A percentile compares a stretch with the other conserved stretches of the same genome.
These are phyloP conservation scores for Aphanomyces invadans DNA, from an alignment of 352 stramenopile species.

Conservation along the genomic window DNA sequence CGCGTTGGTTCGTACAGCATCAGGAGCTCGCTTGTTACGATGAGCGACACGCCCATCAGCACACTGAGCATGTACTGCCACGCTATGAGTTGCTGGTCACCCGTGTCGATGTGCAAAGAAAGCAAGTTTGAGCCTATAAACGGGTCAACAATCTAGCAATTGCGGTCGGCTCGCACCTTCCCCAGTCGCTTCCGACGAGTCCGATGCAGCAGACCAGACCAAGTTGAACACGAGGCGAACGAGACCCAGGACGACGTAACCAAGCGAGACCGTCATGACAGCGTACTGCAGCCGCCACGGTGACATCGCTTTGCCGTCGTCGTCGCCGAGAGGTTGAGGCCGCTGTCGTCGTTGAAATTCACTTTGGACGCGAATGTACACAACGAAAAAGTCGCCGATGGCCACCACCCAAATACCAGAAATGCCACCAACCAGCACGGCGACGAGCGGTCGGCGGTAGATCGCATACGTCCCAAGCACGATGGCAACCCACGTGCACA, in stretches of 20 bases:
- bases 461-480: slow-evolving; percentile 62
- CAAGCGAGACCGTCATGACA: slow-evolving; percentile 54
- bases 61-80: slow-evolving; percentile 67
- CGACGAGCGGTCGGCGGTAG: slow-evolving; percentile 40
- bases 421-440: slow-evolving; percentile 37
- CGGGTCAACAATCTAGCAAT: too few species aligned
- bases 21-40: slow-evolving; percentile 68
- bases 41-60: slow-evolving; percentile 61
- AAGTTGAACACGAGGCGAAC: slow-evolving; percentile 41
- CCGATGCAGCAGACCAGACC: slow-evolving; percentile 29
- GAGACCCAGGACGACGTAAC: slow-evolving; percentile 53
- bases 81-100: slow-evolving; percentile 31
- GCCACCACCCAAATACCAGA: slow-evolving; percentile 38
- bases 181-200: too few species aligned
- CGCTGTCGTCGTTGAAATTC: slow-evolving; percentile 37
- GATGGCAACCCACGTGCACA: slow-evolving; percentile 61
- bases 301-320: slow-evolving; percentile 30
- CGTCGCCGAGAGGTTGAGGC: too few species aligned
- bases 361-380: slow-evolving; percentile 42
- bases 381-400: slow-evolving; percentile 46
- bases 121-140: too few species aligned
- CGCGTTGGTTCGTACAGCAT: slow-evolving; percentile 60
- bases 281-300: slow-evolving; percentile 64
- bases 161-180: too few species aligned
- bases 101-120: slow-evolving; percentile 43